Evolutionary conservation across 306 rosid genomes (phyloP).

Genomic region (Potentilla sterilis): DNA sequence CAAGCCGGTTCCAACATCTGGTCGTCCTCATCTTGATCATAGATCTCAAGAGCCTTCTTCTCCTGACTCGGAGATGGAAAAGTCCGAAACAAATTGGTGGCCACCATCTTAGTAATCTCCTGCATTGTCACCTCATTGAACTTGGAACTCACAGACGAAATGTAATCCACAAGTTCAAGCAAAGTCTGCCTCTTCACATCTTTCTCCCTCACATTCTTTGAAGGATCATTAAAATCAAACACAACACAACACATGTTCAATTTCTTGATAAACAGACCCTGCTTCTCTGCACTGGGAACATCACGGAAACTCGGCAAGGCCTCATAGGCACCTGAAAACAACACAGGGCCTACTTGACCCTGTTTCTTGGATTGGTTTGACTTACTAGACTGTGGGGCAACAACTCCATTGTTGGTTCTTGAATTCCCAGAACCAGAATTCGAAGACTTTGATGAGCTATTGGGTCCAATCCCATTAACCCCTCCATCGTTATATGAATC

Average conservation of each 20-base stretch:
- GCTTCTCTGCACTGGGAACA: slow-evolving; percentile 52
- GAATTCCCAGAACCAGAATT: slow-evolving; percentile 31
- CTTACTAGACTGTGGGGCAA: slow-evolving; percentile 26
- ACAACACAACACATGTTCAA: slow-evolving; percentile 53
- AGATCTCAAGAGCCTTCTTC: slow-evolving; percentile 34
- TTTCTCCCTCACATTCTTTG: slow-evolving; percentile 46
- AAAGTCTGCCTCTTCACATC: slow-evolving; percentile 53
- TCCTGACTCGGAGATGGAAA: slow-evolving; percentile 44
- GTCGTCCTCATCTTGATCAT: slow-evolving; percentile 61
- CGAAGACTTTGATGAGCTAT: slow-evolving; percentile 34
- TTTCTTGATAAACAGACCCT: slow-evolving; percentile 43
- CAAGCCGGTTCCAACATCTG: slow-evolving; percentile 57
- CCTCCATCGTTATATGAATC: slow-evolving; percentile 40
- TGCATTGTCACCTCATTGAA: slow-evolving; percentile 51
- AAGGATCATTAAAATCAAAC: slow-evolving; percentile 53
- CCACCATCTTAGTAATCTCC: slow-evolving; percentile 57
- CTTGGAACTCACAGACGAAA: slow-evolving; percentile 41
- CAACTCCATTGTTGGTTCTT: slow-evolving; percentile 40
- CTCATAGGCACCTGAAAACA: slow-evolving; percentile 43
- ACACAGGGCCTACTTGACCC: slow-evolving; percentile 27
- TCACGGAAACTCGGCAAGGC: slow-evolving; percentile 54
- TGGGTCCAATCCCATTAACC: slow-evolving; percentile 38
- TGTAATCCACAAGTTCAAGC: slow-evolving; percentile 59
- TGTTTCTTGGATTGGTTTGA: slow-evolving; percentile 41
- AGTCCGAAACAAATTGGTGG: slow-evolving; percentile 48